Evolutionary conservation across 768 basidiomycete species (phyloP).

Genomic region (Xerocomellus amylosporus): DNA sequence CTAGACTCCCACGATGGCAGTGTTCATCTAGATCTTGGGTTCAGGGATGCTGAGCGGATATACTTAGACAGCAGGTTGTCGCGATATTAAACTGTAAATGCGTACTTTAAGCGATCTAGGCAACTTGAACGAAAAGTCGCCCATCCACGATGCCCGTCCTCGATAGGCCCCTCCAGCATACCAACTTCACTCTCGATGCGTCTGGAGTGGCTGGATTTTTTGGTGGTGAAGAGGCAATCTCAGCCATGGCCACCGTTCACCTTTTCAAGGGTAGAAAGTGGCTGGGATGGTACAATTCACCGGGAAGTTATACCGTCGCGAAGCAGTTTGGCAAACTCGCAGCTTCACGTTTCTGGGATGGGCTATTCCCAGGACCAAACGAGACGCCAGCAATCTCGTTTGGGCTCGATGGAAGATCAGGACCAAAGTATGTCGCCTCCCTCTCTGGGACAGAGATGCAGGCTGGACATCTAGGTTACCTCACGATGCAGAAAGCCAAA

Average conservation of each 20-base stretch:
- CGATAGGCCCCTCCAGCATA: not conserved
- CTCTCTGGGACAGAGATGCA: slow-evolving; percentile 30
- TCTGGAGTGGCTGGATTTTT: slow-evolving; percentile 37
- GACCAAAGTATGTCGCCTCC: slow-evolving; percentile 26
- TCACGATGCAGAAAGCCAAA: slow-evolving; percentile 21
- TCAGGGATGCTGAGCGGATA: too few species aligned
- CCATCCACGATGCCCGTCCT: slow-evolving; percentile 19
- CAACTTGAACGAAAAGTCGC: not conserved
- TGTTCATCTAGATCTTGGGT: too few species aligned
- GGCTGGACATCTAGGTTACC: slow-evolving; percentile 31
- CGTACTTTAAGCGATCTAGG: too few species aligned
- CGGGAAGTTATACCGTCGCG: slow-evolving; percentile 35
- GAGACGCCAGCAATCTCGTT: slow-evolving; percentile 28
- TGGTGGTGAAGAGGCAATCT: slow-evolving; percentile 38
- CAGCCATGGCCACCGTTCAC: slow-evolving; percentile 37
- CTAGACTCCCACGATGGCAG: too few species aligned
- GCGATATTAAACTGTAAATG: too few species aligned
- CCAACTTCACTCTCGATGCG: slow-evolving; percentile 23
- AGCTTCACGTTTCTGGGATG: slow-evolving; percentile 29
- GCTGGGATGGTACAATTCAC: slow-evolving; percentile 39
- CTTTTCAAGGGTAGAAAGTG: slow-evolving; percentile 31
- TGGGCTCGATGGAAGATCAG: slow-evolving; percentile 27
- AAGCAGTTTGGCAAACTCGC: slow-evolving; percentile 33
- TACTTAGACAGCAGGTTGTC: too few species aligned
- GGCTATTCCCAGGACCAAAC: slow-evolving; percentile 31